Conservation (phyloP, 2,329 filamentous ascomycete species). For the Hymenoscyphus occultus region DNA sequence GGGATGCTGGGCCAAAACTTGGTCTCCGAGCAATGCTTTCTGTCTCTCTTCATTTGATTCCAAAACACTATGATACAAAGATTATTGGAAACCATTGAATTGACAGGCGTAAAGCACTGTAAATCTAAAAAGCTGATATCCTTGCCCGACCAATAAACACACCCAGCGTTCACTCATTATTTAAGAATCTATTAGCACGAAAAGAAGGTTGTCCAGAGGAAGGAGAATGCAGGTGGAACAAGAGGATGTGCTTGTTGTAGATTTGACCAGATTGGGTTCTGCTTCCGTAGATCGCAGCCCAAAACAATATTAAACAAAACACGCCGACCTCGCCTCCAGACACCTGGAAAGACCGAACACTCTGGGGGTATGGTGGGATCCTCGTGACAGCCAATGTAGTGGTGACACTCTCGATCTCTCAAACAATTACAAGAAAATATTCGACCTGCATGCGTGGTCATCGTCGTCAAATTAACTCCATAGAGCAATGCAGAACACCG, state of each 20-base stretch:
- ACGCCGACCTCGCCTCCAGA: constrained; percentile 23
- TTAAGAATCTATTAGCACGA: constrained; percentile 15
- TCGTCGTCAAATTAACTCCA: constrained; percentile 35
- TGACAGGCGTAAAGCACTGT: constrained; percentile 13
- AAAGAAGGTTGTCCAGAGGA: background rate
- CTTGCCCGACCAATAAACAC: constrained; percentile 27
- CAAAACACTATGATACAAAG: constrained; percentile 11
- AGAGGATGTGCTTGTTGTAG: constrained; percentile 20
- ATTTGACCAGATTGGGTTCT: constrained; percentile 8
- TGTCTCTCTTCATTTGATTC: constrained; percentile 19
- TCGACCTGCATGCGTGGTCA: constrained; percentile 37
- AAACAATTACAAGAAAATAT: constrained; percentile 45
- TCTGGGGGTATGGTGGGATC: constrained; percentile 37
- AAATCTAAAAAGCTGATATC: constrained; percentile 3
- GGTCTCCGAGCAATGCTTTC: constrained; percentile 28
- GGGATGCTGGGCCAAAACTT: constrained; percentile 29
- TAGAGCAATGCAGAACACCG: constrained; percentile 40
- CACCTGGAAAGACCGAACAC: constrained; percentile 39
- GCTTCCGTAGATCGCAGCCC: background rate
- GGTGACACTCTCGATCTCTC: constrained; percentile 39
- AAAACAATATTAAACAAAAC: constrained; percentile 11
- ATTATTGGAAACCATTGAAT: constrained; percentile 10
- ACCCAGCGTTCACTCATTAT: constrained; percentile 26
- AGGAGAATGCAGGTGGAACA: constrained; percentile 19
- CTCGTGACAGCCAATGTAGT: constrained; percentile 30